A percentile compares a stretch with the other conserved stretches of the same genome.
phyloP scores from a whole-genome alignment of 768 basidiomycete genomes.

The Boletellus ananiceps region DNA sequence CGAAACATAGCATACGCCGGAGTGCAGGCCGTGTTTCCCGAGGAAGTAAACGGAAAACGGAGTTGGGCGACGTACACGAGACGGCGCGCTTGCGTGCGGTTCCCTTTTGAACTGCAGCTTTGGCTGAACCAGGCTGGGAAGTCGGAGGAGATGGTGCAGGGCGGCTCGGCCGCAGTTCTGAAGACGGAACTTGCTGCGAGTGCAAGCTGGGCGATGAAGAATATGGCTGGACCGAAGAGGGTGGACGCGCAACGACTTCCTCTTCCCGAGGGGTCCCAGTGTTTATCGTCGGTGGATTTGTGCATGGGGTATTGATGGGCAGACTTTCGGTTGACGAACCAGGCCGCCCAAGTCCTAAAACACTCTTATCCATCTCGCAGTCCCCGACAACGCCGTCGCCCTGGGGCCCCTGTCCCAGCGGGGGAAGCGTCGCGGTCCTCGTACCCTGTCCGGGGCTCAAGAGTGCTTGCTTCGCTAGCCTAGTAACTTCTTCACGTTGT shows the following conservation, averaged over 20 bases:
- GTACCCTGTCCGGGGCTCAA: conserved; percentile 21
- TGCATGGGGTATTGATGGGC: conserved; percentile 22
- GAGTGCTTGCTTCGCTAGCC: conserved; percentile 16
- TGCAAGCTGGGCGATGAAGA: conserved; percentile 5
- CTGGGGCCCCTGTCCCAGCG: conserved; percentile 2
- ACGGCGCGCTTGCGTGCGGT: conserved; percentile 17
- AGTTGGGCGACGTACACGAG: conserved; percentile 49
- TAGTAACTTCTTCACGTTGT: conserved; percentile 21
- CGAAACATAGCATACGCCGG: conserved; percentile 90
- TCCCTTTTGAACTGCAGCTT: conserved; percentile 43
- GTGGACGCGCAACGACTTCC: neutral
- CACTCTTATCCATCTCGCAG: conserved; percentile 64
- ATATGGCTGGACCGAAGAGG: conserved; percentile 3
- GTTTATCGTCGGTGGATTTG: conserved; percentile 5
- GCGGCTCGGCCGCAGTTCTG: conserved; percentile 20
- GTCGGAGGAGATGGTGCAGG: conserved; percentile 24
- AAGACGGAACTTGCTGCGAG: conserved; percentile 10
- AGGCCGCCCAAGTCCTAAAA: conserved; percentile 71
- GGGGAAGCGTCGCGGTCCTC: conserved; percentile 35
- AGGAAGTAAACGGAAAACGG: conserved; percentile 93
- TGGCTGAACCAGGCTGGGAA: conserved; percentile 20
- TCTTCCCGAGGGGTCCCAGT: neutral
- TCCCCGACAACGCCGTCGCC: conserved; percentile 1
- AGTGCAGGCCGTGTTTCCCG: conserved; percentile 88
- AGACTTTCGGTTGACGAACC: conserved; percentile 72